Percentiles rank a stretch among this genome's conserved stretches.
These are phyloP conservation scores for Phytopythium oedochilum DNA, from an alignment of 352 stramenopile species.

Conservation along the genomic window DNA sequence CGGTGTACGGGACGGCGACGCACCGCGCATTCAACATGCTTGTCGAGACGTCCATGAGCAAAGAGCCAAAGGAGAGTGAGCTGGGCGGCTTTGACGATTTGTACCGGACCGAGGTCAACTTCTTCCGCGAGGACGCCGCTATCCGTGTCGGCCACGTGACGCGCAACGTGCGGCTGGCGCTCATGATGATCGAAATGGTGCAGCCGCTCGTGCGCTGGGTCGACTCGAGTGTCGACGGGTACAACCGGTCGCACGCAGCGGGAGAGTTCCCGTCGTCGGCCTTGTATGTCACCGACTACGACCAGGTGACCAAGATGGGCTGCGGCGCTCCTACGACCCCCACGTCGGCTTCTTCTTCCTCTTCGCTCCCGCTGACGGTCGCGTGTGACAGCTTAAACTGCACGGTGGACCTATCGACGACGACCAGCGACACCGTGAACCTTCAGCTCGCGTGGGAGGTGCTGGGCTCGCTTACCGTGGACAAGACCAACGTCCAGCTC, in stretches of 20 bases:
- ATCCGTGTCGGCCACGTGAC: conserved; percentile 90
- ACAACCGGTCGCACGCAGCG: conserved; percentile 6
- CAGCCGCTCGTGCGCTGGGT: conserved; percentile 92
- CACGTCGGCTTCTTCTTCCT: background rate
- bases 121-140: conserved; percentile 27
- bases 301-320: conserved; percentile 46
- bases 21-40: conserved; percentile 96
- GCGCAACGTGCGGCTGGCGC: conserved; percentile 92
- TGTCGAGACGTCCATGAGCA: conserved; percentile 93
- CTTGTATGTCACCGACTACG: conserved; percentile 30
- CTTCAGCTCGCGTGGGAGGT: conserved; percentile 77
- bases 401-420: conserved; percentile 4
- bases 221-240: conserved; percentile 10
- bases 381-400: conserved; percentile 32
- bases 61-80: conserved; percentile 60
- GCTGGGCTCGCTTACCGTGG: conserved; percentile 66
- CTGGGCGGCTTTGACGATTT: conserved; percentile 77
- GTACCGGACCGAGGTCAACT: conserved; percentile 66
- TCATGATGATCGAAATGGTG: conserved; percentile 94
- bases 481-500: conserved; percentile 68
- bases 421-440: conserved; percentile 27
- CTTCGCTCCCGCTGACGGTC: conserved; percentile 10
- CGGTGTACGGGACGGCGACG: conserved; percentile 90
- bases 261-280: conserved; percentile 37
- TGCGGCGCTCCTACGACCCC: conserved; percentile 21